Conservation (phyloP, 306 rosid genomes). For the Hippophae rhamnoides region DNA sequence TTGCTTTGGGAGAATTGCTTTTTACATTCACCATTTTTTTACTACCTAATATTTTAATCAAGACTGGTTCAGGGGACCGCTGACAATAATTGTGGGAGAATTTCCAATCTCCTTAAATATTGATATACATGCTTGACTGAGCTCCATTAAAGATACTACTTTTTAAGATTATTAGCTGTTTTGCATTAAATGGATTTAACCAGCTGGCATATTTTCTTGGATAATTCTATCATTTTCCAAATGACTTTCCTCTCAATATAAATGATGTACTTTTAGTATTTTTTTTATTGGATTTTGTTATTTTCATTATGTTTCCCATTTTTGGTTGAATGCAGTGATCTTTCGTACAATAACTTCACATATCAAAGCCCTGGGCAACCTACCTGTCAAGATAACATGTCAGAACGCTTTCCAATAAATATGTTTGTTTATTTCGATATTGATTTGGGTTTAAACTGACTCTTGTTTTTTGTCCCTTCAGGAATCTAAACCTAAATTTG, state of each 20-base stretch:
- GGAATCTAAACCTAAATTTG: conserved; percentile 76
- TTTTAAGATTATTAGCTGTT: neutral
- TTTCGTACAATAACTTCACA: conserved; percentile 79
- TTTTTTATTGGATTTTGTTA: neutral
- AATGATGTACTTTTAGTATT: neutral
- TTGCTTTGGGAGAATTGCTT: neutral
- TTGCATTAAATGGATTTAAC: neutral
- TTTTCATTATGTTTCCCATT: neutral
- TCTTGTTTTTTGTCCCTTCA: conserved; percentile 23
- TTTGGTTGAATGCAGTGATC: conserved; percentile 53
- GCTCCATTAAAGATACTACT: neutral
- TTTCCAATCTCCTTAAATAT: neutral
- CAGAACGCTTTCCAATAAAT: conserved; percentile 16
- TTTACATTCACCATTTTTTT: neutral
- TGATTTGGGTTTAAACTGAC: conserved; percentile 6
- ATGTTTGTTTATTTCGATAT: neutral
- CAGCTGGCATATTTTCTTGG: neutral
- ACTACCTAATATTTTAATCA: neutral
- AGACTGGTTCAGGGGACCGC: neutral
- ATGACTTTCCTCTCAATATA: neutral
- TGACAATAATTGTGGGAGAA: neutral
- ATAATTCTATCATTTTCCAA: too few relatives aligned
- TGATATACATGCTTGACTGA: neutral
- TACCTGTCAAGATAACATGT: conserved; percentile 55
- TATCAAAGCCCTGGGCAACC: conserved; percentile 50